A percentile compares a stretch with the other conserved stretches of the same genome.
phyloP scores from a whole-genome alignment of 116 monocot species.

The Phalaenopsis hybrid region DNA sequence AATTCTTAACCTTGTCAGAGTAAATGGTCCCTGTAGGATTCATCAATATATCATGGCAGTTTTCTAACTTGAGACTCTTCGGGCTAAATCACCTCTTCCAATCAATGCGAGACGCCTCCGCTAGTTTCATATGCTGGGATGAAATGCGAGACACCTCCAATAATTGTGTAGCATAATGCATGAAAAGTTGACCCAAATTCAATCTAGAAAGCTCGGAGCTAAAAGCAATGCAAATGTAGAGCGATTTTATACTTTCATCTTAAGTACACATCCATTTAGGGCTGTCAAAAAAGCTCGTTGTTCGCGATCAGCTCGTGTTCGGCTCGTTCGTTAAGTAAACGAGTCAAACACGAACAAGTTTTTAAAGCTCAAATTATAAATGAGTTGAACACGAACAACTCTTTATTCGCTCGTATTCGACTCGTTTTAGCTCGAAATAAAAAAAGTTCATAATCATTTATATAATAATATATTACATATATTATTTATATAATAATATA shows the following conservation, averaged over 20 bases:
- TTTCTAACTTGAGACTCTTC: conserved; percentile 39
- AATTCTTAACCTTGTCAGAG: conserved; percentile 36
- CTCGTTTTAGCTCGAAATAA: no score
- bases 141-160: conserved; percentile 8
- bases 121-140: conserved; percentile 33
- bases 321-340: no score
- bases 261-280: conserved; percentile 51
- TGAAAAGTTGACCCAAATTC: conserved; percentile 52
- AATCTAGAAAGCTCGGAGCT: conserved; percentile 56
- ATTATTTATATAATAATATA: no score
- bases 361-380: no score
- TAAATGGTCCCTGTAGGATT: conserved; percentile 17
- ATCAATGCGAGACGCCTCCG: conserved; percentile 35
- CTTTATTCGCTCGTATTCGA: no score
- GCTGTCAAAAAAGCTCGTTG: no score
- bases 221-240: conserved; percentile 74
- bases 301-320: no score
- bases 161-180: conserved; percentile 45
- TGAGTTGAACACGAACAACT: no score
- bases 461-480: no score
- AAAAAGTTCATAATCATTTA: no score
- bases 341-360: no score
- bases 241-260: conserved; percentile 66
- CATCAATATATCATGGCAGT: conserved; percentile 16
- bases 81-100: conserved; percentile 43